Evolutionary conservation across 805 yeast species (phyloP).

Genomic region (Diddensiella transvaalensis): DNA sequence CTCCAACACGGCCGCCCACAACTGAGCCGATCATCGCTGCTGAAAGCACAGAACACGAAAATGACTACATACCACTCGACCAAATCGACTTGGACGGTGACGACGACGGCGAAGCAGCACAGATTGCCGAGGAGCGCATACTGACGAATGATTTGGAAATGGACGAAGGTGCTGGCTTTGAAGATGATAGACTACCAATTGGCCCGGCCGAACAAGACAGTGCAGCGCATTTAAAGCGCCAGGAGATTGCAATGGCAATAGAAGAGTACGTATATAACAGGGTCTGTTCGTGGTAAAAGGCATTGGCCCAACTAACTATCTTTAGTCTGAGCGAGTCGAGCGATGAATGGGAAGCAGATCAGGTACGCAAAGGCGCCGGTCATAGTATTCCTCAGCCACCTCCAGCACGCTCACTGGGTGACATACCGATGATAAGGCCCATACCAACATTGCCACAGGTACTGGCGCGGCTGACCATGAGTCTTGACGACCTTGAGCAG

Average conservation of each 20-base stretch:
- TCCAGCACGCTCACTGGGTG: not conserved
- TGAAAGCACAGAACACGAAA: not conserved
- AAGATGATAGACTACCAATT: conserved; percentile 30
- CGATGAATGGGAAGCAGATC: conserved; percentile 9
- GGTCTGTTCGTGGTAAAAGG: no score
- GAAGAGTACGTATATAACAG: conserved; percentile 4
- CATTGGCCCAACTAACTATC: no score
- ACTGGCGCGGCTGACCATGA: not conserved
- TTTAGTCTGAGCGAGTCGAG: not conserved
- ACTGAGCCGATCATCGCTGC: not conserved
- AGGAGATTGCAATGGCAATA: conserved; percentile 13
- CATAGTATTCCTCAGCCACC: conserved; percentile 2
- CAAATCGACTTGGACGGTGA: no score
- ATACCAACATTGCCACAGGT: conserved; percentile 4
- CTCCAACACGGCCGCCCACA: not conserved
- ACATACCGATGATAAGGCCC: not conserved
- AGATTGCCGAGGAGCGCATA: conserved; percentile 1
- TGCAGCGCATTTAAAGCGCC: conserved; percentile 2
- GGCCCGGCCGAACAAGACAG: not conserved
- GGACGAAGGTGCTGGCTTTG: conserved; percentile 38
- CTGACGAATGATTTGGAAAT: conserved; percentile 28
- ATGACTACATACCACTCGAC: not conserved
- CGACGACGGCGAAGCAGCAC: conserved; percentile 4
- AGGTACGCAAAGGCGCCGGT: conserved; percentile 3
- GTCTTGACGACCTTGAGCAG: not conserved